Conservation (phyloP, 179 eudicot genomes). For the Spergularia azorica region DNA sequence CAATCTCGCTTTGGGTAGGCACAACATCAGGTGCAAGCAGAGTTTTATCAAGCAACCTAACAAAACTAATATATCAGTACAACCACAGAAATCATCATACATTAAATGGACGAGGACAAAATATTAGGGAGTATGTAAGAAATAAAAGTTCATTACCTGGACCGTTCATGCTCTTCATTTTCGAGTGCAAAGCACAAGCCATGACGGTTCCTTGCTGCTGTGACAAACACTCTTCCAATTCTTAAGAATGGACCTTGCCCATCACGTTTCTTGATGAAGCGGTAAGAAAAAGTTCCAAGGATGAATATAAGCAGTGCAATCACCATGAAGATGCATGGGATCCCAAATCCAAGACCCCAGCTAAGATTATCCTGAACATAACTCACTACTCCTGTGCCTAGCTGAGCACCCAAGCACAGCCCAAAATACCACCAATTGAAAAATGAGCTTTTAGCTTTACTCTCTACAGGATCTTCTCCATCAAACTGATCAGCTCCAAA, state of each 20-base stretch:
- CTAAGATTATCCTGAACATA: conserved; percentile 69
- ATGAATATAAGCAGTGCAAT: conserved; percentile 51
- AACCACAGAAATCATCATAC: neutral
- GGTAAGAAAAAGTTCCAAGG: conserved; percentile 55
- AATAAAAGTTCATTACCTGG: conserved; percentile 34
- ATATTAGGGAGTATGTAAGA: neutral
- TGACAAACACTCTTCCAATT: conserved; percentile 55
- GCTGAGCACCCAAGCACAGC: conserved; percentile 28
- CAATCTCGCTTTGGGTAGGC: conserved; percentile 28
- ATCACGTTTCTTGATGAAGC: conserved; percentile 38
- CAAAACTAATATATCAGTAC: neutral
- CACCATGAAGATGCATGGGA: conserved; percentile 62
- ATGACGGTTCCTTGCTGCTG: conserved; percentile 49
- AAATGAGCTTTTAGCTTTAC: conserved; percentile 68
- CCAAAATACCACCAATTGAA: conserved; percentile 84
- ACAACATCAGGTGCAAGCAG: conserved; percentile 23
- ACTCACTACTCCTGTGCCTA: conserved; percentile 40
- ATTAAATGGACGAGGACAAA: neutral
- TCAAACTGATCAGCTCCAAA: conserved; percentile 91
- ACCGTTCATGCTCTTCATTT: conserved; percentile 34
- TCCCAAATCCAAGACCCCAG: conserved; percentile 86
- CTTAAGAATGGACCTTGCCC: conserved; percentile 49
- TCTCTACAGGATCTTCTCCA: conserved; percentile 43
- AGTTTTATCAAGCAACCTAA: conserved; percentile 43
- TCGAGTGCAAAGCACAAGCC: conserved; percentile 25